Conservation (phyloP, 306 rosid genomes). For the Inga leiocalycina region DNA sequence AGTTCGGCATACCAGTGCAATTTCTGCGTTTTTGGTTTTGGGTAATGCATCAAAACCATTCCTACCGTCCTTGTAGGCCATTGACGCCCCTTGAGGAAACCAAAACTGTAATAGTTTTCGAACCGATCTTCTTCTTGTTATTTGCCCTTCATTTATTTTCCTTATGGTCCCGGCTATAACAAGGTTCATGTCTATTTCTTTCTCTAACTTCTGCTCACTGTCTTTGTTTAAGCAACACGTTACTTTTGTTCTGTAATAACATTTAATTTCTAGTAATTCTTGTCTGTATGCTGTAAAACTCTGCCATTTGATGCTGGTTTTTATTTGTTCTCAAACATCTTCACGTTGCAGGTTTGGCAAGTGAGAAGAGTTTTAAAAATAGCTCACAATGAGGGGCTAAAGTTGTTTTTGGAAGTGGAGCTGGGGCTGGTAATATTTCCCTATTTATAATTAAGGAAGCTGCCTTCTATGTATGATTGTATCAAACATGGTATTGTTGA, state of each 20-base stretch:
- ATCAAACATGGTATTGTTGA: conserved; percentile 11
- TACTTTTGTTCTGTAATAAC: conserved; percentile 13
- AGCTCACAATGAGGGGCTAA: conserved; percentile 69
- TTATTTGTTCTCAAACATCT: conserved; percentile 18
- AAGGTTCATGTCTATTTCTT: conserved; percentile 1
- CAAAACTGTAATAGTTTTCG: conserved; percentile 60
- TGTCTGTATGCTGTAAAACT: neutral
- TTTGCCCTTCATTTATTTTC: neutral
- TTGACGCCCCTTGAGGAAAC: conserved; percentile 69
- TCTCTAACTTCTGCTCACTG: neutral
- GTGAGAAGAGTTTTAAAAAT: conserved; percentile 74
- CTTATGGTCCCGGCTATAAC: neutral
- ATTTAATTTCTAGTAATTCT: neutral
- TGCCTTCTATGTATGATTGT: conserved; percentile 15
- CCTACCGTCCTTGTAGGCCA: conserved; percentile 86
- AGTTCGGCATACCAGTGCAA: conserved; percentile 79
- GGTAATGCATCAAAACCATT: conserved; percentile 86
- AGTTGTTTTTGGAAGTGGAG: conserved; percentile 79
- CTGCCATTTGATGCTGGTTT: conserved; percentile 21
- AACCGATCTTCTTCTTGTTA: conserved; percentile 20
- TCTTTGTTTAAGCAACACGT: neutral
- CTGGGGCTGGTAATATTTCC: conserved; percentile 69
- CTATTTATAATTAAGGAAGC: conserved; percentile 28
- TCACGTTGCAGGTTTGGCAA: conserved; percentile 69
- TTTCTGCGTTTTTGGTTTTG: conserved; percentile 91